These are phyloP conservation scores for Penicillium concentricum DNA, from an alignment of 2,329 filamentous ascomycete genomes.

Conservation along the genomic window DNA sequence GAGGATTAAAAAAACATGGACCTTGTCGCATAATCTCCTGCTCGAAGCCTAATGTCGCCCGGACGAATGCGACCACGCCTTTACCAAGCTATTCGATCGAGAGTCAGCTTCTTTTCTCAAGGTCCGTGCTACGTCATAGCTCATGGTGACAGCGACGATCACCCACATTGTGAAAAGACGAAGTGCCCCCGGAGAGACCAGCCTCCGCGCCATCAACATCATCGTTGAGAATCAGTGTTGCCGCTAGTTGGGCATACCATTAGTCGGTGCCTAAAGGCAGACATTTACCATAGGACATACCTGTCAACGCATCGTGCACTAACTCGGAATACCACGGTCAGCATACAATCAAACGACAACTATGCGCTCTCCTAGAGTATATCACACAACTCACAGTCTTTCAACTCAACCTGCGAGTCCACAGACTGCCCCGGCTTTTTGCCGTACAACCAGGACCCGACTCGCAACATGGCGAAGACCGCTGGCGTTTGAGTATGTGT, in stretches of 20 bases:
- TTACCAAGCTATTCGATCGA: slow-evolving; percentile 62
- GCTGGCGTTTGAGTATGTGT: background rate
- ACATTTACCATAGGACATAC: slow-evolving; percentile 29
- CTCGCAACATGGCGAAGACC: slow-evolving; percentile 36
- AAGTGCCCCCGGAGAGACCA: slow-evolving; percentile 68
- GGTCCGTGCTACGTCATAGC: slow-evolving; percentile 6
- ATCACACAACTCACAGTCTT: slow-evolving; percentile 40
- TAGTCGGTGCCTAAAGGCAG: background rate
- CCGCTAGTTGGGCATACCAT: slow-evolving; percentile 47
- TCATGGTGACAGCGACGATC: background rate
- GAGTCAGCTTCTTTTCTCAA: slow-evolving; percentile 1
- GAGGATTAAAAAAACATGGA: slow-evolving; percentile 27
- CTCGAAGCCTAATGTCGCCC: slow-evolving; percentile 85
- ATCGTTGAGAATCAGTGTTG: slow-evolving; percentile 78
- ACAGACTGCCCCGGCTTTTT: slow-evolving; percentile 52
- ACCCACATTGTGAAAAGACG: slow-evolving; percentile 76
- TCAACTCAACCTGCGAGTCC: slow-evolving; percentile 57
- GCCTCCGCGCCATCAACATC: slow-evolving; percentile 82
- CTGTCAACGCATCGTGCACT: slow-evolving; percentile 46
- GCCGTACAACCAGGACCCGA: slow-evolving; percentile 48
- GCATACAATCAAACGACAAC: slow-evolving; percentile 9
- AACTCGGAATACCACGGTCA: slow-evolving; percentile 13
- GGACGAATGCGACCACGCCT: slow-evolving; percentile 79
- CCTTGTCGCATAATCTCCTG: slow-evolving; percentile 83
- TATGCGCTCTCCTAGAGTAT: slow-evolving; percentile 16